Conservation (phyloP, 495 filamentous ascomycete species). For the Daldinia grandis region DNA sequence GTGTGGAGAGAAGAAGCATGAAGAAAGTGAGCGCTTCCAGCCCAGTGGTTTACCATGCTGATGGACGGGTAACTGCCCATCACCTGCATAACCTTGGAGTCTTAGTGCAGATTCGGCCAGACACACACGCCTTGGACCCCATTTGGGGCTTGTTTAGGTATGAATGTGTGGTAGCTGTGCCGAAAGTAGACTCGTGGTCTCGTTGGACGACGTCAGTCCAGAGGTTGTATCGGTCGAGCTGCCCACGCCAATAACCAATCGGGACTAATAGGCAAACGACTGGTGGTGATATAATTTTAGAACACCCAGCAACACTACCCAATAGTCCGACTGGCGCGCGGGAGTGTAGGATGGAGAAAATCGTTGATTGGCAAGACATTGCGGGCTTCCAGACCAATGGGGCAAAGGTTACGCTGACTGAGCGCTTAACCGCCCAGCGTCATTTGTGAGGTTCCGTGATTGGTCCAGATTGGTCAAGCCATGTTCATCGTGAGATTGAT, state of each 20-base stretch:
- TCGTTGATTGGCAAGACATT: slow-evolving; percentile 37
- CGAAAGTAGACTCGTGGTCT: slow-evolving; percentile 34
- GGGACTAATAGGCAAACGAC: neutral
- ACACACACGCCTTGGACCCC: slow-evolving; percentile 27
- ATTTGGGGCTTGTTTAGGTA: slow-evolving; percentile 34
- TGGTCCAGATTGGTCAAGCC: slow-evolving; percentile 42
- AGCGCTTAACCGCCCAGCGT: slow-evolving; percentile 44
- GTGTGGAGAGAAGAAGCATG: slow-evolving; percentile 24
- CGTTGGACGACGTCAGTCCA: slow-evolving; percentile 30
- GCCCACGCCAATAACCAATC: slow-evolving; percentile 34
- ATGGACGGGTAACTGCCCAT: slow-evolving; percentile 37
- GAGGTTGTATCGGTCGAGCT: slow-evolving; percentile 29
- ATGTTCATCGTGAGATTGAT: slow-evolving; percentile 33
- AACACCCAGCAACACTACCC: slow-evolving; percentile 31
- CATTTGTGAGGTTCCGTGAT: slow-evolving; percentile 41
- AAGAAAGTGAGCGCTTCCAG: slow-evolving; percentile 42
- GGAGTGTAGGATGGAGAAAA: slow-evolving; percentile 29
- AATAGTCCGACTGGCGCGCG: slow-evolving; percentile 40
- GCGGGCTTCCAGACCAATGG: slow-evolving; percentile 36
- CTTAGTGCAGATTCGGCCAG: slow-evolving; percentile 36
- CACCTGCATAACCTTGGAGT: slow-evolving; percentile 36
- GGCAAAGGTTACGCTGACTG: slow-evolving; percentile 32
- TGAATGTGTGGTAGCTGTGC: slow-evolving; percentile 36
- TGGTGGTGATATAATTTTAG: slow-evolving; percentile 39
- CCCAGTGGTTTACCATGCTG: slow-evolving; percentile 23